A percentile compares a stretch with the other conserved stretches of the same genome.
These are phyloP conservation scores for Apiospora saccharicola DNA, from an alignment of 2,329 filamentous ascomycete genomes.

Conservation along the genomic window DNA sequence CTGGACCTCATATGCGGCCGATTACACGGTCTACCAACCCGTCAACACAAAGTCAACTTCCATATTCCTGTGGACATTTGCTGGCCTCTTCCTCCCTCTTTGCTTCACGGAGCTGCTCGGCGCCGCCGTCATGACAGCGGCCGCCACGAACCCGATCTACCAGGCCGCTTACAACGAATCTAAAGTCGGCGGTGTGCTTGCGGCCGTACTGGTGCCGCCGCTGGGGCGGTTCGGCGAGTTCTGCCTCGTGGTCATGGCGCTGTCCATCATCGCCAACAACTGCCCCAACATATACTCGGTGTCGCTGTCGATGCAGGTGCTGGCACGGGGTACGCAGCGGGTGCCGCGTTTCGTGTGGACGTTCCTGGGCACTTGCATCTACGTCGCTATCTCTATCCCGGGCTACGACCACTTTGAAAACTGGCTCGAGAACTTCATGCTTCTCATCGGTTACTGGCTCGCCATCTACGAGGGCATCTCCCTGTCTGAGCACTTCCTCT, in stretches of 20 bases:
- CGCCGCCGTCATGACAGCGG: slow-evolving; percentile 73
- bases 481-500: slow-evolving; percentile 72
- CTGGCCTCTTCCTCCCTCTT: slow-evolving; percentile 74
- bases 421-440: slow-evolving; percentile 75
- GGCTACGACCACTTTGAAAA: slow-evolving; percentile 71
- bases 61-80: slow-evolving; percentile 74
- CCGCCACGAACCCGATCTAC: slow-evolving; percentile 62
- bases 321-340: slow-evolving; percentile 63
- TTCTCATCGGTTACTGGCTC: slow-evolving; percentile 75
- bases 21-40: slow-evolving; percentile 84
- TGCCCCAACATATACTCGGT: slow-evolving; percentile 77
- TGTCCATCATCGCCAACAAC: slow-evolving; percentile 75
- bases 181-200: slow-evolving; percentile 72
- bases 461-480: slow-evolving; percentile 75
- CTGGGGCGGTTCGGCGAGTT: slow-evolving; percentile 76
- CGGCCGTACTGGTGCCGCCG: slow-evolving; percentile 67
- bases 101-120: slow-evolving; percentile 79
- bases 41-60: slow-evolving; percentile 62
- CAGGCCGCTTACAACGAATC: slow-evolving; percentile 60
- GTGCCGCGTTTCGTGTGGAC: slow-evolving; percentile 76
- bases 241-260: slow-evolving; percentile 71
- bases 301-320: slow-evolving; percentile 70
- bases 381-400: slow-evolving; percentile 74
- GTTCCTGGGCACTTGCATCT: slow-evolving; percentile 65
- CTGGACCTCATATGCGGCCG: slow-evolving; percentile 78